These are phyloP conservation scores for Talaromyces funiculosus DNA, from an alignment of 2,329 filamentous ascomycete genomes.

Conservation along the genomic window DNA sequence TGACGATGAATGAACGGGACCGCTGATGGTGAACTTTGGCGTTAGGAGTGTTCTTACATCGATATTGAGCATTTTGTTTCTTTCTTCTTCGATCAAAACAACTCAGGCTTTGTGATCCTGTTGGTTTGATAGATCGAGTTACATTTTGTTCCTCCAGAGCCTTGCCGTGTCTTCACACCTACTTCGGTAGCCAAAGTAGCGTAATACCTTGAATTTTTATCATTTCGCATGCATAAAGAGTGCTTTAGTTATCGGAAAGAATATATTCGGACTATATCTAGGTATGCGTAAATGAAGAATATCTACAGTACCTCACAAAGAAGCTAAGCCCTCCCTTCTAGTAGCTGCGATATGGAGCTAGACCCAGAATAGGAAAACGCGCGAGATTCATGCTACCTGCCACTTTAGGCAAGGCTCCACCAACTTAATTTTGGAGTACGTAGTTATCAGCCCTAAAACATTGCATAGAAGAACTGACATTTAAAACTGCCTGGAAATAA, in stretches of 20 bases:
- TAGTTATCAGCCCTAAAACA: not conserved
- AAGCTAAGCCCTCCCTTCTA: not conserved
- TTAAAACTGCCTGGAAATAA: too few relatives aligned
- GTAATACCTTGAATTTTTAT: not conserved
- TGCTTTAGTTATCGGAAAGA: not conserved
- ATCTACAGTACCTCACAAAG: not conserved
- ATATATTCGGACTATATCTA: not conserved
- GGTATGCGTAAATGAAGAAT: too few relatives aligned
- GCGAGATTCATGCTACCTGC: conserved; percentile 1
- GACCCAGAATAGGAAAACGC: conserved; percentile 5
- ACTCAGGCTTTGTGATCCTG: not conserved
- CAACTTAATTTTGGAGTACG: not conserved
- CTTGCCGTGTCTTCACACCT: not conserved
- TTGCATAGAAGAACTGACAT: not conserved
- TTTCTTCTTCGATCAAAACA: not conserved
- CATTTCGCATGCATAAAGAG: not conserved
- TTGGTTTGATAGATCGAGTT: not conserved
- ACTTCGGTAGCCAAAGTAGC: not conserved
- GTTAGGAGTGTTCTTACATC: too few relatives aligned
- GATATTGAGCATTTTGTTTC: too few relatives aligned
- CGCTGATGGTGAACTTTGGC: too few relatives aligned
- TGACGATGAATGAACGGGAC: not conserved
- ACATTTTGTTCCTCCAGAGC: not conserved
- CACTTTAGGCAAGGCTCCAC: not conserved
- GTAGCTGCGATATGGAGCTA: not conserved